phyloP scores from a whole-genome alignment of 306 rosid genomes.

The Albizia julibrissin region DNA sequence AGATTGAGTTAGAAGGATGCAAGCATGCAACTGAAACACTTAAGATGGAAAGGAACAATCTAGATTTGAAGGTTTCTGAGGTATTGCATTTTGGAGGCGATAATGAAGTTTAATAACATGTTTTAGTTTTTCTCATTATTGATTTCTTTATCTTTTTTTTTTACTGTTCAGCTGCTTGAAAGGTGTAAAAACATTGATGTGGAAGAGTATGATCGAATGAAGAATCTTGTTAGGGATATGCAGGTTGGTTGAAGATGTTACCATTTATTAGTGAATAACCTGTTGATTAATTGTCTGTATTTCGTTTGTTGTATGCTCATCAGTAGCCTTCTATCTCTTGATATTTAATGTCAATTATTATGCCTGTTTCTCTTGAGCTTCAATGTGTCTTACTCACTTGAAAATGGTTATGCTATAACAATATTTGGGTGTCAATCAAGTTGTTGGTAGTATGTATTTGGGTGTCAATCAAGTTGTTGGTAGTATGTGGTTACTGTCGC shows the following conservation, averaged over 20 bases:
- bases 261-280: neutral
- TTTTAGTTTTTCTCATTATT: neutral
- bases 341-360: neutral
- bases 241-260: conserved; percentile 48
- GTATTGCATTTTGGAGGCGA: conserved; percentile 48
- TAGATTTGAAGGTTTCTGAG: conserved; percentile 69
- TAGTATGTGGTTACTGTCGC: neutral
- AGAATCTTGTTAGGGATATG: conserved; percentile 61
- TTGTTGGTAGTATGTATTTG: neutral
- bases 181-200: conserved; percentile 64
- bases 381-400: neutral
- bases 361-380: neutral
- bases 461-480: too few relatives aligned
- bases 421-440: neutral
- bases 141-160: neutral
- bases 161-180: conserved; percentile 58
- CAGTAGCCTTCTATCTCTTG: conserved; percentile 1
- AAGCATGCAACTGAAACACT: conserved; percentile 66
- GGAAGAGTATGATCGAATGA: conserved; percentile 78
- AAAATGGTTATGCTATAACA: neutral
- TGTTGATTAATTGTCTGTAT: neutral
- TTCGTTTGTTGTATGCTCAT: neutral
- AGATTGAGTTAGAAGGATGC: conserved; percentile 58
- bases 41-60: conserved; percentile 57
- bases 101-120: neutral